Evolutionary conservation across 805 yeast species (phyloP), one percentile per base, ranked within the genome.

Genomic region (Candida mattraensis): DNA sequence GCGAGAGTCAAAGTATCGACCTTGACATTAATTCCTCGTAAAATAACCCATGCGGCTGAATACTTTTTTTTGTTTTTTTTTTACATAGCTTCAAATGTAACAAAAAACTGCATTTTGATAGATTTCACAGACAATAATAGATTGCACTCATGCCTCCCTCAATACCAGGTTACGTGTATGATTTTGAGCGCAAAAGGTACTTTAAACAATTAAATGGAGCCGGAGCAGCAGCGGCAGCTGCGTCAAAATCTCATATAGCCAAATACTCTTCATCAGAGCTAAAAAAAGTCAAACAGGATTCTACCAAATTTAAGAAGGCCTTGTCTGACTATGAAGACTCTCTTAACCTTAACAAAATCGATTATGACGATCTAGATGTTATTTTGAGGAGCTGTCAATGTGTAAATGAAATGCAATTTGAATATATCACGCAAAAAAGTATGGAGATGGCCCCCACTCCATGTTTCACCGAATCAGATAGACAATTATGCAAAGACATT

Each of bases 151-250:
- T n/a, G n/a, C n/a, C n/a, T n/a, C n/a, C n/a, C n/a, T n/a, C n/a
- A n/a, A n/a, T n/a, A n/a, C 51, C 54, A 10, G 56, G 56, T 3
- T 47, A 45, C 28, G 43, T 45, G 30, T 51, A 35, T 32, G 56
- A 51, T 26, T 44, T 40, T 15, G 42, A 36, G 17, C 41, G 40
- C 26, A 41, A 40, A 27, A 35, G 42, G 30, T 50, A 50, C 40
- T 50, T 50, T 32, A 44, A 35, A 30, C 30, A 39, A 16, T 21
- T 37, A 11, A 23, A 31, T 7, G 38, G 42, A 7, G 34, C 31
- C 5, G 25, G 24, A 18, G 42, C 30, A 9, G 35, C 33, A 5
- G 35, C 17, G 10, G 29, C 35, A n/a, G 10, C 18, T 7, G 20
- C 18, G 5, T 31, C 36, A 4, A 26, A 30, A 5, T 24, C 33